Conservation (phyloP, 2,329 filamentous ascomycete species). For the Xylaria sp. region DNA sequence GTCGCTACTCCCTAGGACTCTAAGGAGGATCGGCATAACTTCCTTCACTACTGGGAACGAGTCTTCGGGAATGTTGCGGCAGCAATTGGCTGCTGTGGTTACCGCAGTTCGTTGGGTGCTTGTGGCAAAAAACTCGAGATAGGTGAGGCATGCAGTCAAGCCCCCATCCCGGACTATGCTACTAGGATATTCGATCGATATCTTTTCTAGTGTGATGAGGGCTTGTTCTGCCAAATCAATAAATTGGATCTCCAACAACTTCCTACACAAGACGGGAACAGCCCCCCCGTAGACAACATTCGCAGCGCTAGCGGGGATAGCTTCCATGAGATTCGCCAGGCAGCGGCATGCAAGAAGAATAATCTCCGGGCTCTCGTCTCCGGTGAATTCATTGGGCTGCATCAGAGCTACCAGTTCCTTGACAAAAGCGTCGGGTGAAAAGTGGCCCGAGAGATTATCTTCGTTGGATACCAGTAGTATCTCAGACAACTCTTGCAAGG, state of each 20-base stretch:
- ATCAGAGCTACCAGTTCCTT: slow-evolving; percentile 93
- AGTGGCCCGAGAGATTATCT: slow-evolving; percentile 94
- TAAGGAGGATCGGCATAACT: slow-evolving; percentile 95
- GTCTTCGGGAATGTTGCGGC: slow-evolving; percentile 93
- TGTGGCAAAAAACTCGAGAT: slow-evolving; percentile 96
- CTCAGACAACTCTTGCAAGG: slow-evolving; percentile 92
- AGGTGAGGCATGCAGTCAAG: slow-evolving; percentile 93
- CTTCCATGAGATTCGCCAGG: slow-evolving; percentile 97
- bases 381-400: slow-evolving; percentile 84
- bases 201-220: slow-evolving; percentile 95
- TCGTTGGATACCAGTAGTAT: slow-evolving; percentile 94
- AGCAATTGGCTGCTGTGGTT: slow-evolving; percentile 97
- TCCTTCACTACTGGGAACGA: slow-evolving; percentile 91
- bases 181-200: slow-evolving; percentile 93
- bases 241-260: slow-evolving; percentile 93
- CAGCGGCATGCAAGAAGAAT: slow-evolving; percentile 97
- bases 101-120: slow-evolving; percentile 97
- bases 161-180: slow-evolving; percentile 97
- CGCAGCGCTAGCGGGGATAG: slow-evolving; percentile 88
- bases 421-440: slow-evolving; percentile 92
- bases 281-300: slow-evolving; percentile 98
- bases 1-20: slow-evolving; percentile 90
- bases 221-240: slow-evolving; percentile 98
- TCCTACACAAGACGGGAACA: slow-evolving; percentile 93
- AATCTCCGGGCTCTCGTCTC: slow-evolving; percentile 92